Evolutionary conservation across 2,329 filamentous ascomycete species (phyloP), one percentile per base, ranked within the genome.

Genomic region (Verticillium nonalfalfae): DNA sequence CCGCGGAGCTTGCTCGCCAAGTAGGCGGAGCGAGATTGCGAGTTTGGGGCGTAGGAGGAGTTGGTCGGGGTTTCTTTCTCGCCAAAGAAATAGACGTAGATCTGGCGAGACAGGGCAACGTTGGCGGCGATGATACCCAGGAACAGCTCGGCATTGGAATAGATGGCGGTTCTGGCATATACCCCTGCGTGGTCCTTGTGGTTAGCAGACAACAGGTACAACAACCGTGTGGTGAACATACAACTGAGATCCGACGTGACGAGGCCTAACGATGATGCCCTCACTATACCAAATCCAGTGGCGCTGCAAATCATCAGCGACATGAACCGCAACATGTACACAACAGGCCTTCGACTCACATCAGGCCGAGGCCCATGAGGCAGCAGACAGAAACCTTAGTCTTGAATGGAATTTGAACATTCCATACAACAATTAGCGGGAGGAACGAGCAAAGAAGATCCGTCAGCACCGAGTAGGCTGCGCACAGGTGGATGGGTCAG

Each of bases 91-190:
- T 62, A 68, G 21, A 63, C 62, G 57, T 64, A 71, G n/a, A 70
- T 63, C 5, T 66, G 67, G 6, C 68, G 65, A 1, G 62, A 67
- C 56, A 60, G 70, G 64, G 58, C 66, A 2, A 71, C 68, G 21
- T 72, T 72, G 35, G 66, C 75, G n/a, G 71, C 73, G 7, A 75
- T 69, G 18, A 77, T 75, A 33, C 74, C 75, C 1, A 78, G 66
- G 31, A 72, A 71, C 0, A 73, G 70, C 63, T 78, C 75, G 55
- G 75, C 64, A 10, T 75, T 70, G 13, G 71, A 75, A 74, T 74
- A 77, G 45, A 75, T 74, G 34, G 74, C 75, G 1, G 72, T 70
- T 11, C 73, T 71, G 40, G 68, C 69, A 54, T 72, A 74, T 5
- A 69, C 65, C 62, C 69, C 73, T 74, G 36, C 7, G 31, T 36